Conservation (phyloP, 2,329 filamentous ascomycete genomes). For the Zasmidium angulare region DNA sequence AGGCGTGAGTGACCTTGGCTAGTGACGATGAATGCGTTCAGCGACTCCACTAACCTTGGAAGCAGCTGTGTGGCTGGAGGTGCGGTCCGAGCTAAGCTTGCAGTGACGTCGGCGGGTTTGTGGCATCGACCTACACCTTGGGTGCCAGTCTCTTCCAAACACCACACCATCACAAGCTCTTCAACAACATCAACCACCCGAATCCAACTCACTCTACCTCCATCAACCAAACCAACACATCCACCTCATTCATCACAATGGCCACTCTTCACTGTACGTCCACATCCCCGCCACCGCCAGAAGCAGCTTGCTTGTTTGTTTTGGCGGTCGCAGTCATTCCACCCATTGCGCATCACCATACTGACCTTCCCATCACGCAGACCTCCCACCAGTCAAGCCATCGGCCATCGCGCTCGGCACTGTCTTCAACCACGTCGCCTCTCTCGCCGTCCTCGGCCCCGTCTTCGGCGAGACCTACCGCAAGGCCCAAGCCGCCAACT, state of each 20-base stretch:
- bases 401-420: constrained; percentile 96
- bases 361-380: constrained; percentile 36
- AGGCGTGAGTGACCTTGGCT: too few relatives aligned
- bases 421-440: constrained; percentile 89
- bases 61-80: too few relatives aligned
- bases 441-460: constrained; percentile 81
- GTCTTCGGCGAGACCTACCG: constrained; percentile 94
- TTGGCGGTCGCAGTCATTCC: not conserved
- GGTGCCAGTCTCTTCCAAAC: too few relatives aligned
- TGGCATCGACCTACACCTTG: too few relatives aligned
- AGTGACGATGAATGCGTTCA: not conserved
- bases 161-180: too few relatives aligned
- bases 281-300: not conserved
- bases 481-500: constrained; percentile 85
- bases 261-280: constrained; percentile 60
- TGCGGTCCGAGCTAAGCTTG: too few relatives aligned
- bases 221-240: not conserved
- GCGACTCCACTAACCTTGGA: too few relatives aligned
- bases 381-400: constrained; percentile 86
- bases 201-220: constrained; percentile 4
- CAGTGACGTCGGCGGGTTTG: not conserved
- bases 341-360: not conserved
- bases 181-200: too few relatives aligned
- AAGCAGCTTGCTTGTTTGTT: constrained; percentile 7
- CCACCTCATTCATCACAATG: constrained; percentile 46